phyloP scores from a whole-genome alignment of 139 green algal species.

The Chlamydomonas incerta region DNA sequence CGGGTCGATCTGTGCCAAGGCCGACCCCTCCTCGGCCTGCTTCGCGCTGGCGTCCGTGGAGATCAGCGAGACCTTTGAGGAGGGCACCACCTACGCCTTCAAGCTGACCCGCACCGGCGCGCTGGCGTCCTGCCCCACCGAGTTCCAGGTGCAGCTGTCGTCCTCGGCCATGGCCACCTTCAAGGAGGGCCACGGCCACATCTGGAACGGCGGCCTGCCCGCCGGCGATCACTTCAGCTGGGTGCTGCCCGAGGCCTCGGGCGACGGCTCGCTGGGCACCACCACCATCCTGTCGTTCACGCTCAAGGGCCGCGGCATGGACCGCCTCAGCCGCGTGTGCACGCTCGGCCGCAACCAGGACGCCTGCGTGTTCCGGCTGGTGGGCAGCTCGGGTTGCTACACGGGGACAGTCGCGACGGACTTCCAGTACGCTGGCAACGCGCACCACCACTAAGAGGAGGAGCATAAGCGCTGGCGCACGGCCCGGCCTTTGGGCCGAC shows the following conservation, averaged over 20 bases:
- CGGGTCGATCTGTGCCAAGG: constrained; percentile 6
- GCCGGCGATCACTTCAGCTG: constrained; percentile 30
- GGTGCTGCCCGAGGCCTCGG: neutral
- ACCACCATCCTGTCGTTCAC: constrained; percentile 27
- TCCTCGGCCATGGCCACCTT: constrained; percentile 2
- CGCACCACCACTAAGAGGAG: neutral
- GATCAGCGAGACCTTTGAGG: constrained; percentile 34
- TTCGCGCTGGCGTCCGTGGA: constrained; percentile 10
- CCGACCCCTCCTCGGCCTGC: neutral
- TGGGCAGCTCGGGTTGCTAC: constrained; percentile 12
- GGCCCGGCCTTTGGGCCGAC: too few relatives aligned
- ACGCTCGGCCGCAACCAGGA: constrained; percentile 3
- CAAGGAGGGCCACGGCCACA: constrained; percentile 31
- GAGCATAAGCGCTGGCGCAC: too few relatives aligned
- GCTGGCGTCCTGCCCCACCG: neutral
- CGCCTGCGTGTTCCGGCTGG: constrained; percentile 24
- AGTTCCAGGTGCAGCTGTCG: constrained; percentile 38
- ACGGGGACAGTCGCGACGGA: constrained; percentile 9
- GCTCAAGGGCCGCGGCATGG: constrained; percentile 4
- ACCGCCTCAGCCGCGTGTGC: constrained; percentile 31
- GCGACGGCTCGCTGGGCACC: neutral
- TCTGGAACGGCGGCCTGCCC: constrained; percentile 10
- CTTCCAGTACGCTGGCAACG: neutral
- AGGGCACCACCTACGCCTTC: constrained; percentile 21
- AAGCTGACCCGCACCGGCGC: constrained; percentile 38